Percentiles rank a stretch among this genome's conserved stretches.
These are phyloP conservation scores for Leptographium procerum DNA, from an alignment of 2,329 filamentous ascomycete species.

Conservation along the genomic window DNA sequence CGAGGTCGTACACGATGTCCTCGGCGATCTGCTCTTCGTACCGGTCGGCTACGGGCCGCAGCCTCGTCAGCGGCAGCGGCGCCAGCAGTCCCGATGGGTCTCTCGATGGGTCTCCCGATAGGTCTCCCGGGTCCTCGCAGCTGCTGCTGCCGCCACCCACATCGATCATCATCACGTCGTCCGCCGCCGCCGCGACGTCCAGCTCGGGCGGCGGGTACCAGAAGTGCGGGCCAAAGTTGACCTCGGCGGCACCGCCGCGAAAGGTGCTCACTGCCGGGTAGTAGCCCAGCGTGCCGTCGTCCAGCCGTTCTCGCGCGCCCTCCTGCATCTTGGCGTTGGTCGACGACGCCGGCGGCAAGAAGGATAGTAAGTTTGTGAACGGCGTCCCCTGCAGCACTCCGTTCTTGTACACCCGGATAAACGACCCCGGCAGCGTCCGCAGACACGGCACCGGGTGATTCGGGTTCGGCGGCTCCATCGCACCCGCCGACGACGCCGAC, in stretches of 20 bases:
- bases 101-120: too few species aligned
- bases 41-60: slow-evolving; percentile 60
- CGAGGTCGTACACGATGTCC: slow-evolving; percentile 82
- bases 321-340: slow-evolving; percentile 59
- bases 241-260: slow-evolving; percentile 78
- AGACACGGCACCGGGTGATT: slow-evolving; percentile 65
- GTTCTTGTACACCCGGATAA: slow-evolving; percentile 88
- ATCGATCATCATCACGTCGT: slow-evolving; percentile 34
- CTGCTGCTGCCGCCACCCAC: slow-evolving; percentile 18
- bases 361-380: slow-evolving; percentile 79
- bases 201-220: slow-evolving; percentile 68
- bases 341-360: slow-evolving; percentile 79
- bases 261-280: slow-evolving; percentile 91
- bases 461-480: slow-evolving; percentile 48
- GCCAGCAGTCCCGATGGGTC: too few species aligned
- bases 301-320: slow-evolving; percentile 73
- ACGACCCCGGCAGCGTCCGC: slow-evolving; percentile 74
- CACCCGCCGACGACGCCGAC: slow-evolving; percentile 17
- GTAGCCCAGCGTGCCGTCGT: slow-evolving; percentile 92
- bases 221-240: slow-evolving; percentile 90
- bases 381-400: slow-evolving; percentile 75
- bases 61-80: slow-evolving; percentile 12
- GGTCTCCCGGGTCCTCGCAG: not conserved
- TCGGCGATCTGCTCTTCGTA: slow-evolving; percentile 92
- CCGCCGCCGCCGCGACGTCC: slow-evolving; percentile 19